Evolutionary conservation across 2,329 filamentous ascomycete species (phyloP).

Genomic region (Coniochaeta hoffmannii): DNA sequence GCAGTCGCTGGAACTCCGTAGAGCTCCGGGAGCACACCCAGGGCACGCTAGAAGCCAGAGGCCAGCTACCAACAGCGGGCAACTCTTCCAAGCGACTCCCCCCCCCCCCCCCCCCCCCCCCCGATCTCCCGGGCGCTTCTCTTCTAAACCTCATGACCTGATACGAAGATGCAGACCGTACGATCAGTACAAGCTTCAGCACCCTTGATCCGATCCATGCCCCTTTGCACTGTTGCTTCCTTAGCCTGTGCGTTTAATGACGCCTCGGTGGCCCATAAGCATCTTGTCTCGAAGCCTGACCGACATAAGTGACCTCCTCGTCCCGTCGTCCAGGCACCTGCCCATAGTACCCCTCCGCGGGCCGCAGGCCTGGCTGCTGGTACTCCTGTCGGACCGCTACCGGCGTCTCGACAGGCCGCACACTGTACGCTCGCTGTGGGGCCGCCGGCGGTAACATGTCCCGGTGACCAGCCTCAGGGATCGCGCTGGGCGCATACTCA

Average conservation of each 20-base stretch:
- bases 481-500: conserved; percentile 38
- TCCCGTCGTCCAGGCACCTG: conserved; percentile 2
- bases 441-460: conserved; percentile 20
- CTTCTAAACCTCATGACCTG: too few species aligned
- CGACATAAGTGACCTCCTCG: conserved; percentile 14
- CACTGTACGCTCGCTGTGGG: conserved; percentile 22
- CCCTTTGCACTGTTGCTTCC: not conserved
- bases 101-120: too few species aligned
- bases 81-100: too few species aligned
- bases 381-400: conserved; percentile 26
- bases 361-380: conserved; percentile 25
- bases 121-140: too few species aligned
- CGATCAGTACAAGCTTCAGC: not conserved
- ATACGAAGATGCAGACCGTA: too few species aligned
- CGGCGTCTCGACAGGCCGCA: conserved; percentile 21
- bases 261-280: not conserved
- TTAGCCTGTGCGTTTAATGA: not conserved
- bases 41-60: too few species aligned
- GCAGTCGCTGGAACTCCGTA: too few species aligned
- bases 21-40: too few species aligned
- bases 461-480: conserved; percentile 27
- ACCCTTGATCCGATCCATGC: not conserved
- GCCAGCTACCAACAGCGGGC: too few species aligned
- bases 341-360: conserved; percentile 25
- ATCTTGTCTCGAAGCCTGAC: not conserved